Evolutionary conservation across 169 alveolate species (phyloP).

Genomic region (Plasmodium yoelii): DNA sequence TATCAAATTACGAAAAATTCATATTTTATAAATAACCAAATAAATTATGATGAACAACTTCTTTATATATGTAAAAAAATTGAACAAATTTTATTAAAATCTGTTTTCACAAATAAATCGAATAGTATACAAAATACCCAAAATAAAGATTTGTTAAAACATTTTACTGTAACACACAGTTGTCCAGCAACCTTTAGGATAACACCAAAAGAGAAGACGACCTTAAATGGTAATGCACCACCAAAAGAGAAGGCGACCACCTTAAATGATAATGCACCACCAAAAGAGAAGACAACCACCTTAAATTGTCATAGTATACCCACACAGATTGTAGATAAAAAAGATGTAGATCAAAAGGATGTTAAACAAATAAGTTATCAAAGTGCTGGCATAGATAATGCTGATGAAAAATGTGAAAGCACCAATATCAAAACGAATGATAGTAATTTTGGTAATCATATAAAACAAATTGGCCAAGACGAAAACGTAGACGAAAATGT

Average conservation of each 20-base stretch:
- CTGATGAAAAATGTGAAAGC: too few relatives aligned
- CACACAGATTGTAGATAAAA: not conserved
- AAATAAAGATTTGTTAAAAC: constrained; percentile 38
- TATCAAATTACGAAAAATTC: constrained; percentile 42
- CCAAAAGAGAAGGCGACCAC: not conserved
- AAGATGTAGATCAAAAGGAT: not conserved
- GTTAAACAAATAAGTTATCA: too few relatives aligned
- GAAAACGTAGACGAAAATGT: not conserved
- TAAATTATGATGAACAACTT: constrained; percentile 50
- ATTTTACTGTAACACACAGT: constrained; percentile 73
- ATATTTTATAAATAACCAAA: constrained; percentile 36
- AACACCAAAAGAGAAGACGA: not conserved
- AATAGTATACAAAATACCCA: constrained; percentile 2
- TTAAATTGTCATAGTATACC: too few relatives aligned
- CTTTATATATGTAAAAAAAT: constrained; percentile 73
- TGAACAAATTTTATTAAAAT: constrained; percentile 36
- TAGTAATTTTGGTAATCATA: not conserved
- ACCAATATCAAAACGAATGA: too few relatives aligned
- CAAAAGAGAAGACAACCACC: not conserved
- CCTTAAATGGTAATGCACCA: not conserved
- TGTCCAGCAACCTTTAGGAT: constrained; percentile 65
- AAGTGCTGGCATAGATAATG: too few relatives aligned
- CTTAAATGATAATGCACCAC: not conserved
- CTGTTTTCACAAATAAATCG: not conserved
- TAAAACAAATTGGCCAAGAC: not conserved